Evolutionary conservation across 495 filamentous ascomycete species (phyloP).

Genomic region (Durotheca rogersii): DNA sequence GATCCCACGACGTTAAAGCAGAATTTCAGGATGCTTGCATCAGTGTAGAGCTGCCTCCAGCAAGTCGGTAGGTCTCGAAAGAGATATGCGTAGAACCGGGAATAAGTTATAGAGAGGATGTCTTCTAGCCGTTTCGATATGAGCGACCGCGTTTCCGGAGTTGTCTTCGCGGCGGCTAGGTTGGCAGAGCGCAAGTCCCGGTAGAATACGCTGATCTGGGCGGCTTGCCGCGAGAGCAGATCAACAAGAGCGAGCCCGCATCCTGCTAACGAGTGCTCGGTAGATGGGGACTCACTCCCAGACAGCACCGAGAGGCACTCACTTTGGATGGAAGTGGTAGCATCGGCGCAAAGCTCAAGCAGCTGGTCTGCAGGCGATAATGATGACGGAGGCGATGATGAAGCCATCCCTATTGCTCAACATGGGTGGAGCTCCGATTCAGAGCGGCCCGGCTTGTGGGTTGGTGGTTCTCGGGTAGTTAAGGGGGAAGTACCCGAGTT

Average conservation of each 20-base stretch:
- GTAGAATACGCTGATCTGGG: slow-evolving; percentile 26
- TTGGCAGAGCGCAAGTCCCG: not conserved
- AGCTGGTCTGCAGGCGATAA: slow-evolving; percentile 25
- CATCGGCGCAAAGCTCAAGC: slow-evolving; percentile 22
- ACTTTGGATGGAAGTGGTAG: slow-evolving; percentile 23
- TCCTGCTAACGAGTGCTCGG: slow-evolving; percentile 23
- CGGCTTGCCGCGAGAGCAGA: slow-evolving; percentile 41
- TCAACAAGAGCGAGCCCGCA: slow-evolving; percentile 41
- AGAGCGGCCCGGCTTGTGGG: too few species aligned
- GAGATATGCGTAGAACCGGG: slow-evolving; percentile 71
- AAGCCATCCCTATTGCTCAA: not conserved
- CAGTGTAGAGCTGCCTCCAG: slow-evolving; percentile 78
- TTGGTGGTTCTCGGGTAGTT: too few species aligned
- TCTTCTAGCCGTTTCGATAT: slow-evolving; percentile 44
- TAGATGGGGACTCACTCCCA: not conserved
- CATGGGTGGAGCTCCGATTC: too few species aligned
- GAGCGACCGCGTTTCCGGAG: slow-evolving; percentile 10
- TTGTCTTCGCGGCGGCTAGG: not conserved
- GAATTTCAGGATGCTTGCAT: slow-evolving; percentile 69
- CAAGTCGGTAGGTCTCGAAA: slow-evolving; percentile 72
- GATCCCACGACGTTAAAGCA: slow-evolving; percentile 46
- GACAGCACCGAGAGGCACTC: slow-evolving; percentile 34
- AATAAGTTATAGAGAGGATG: slow-evolving; percentile 44
- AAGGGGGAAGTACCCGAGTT: too few species aligned
- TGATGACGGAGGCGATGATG: slow-evolving; percentile 13